Evolutionary conservation across 2,329 filamentous ascomycete genomes (phyloP), one percentile per base, ranked within the genome.

Genomic region (Phoma sp.): DNA sequence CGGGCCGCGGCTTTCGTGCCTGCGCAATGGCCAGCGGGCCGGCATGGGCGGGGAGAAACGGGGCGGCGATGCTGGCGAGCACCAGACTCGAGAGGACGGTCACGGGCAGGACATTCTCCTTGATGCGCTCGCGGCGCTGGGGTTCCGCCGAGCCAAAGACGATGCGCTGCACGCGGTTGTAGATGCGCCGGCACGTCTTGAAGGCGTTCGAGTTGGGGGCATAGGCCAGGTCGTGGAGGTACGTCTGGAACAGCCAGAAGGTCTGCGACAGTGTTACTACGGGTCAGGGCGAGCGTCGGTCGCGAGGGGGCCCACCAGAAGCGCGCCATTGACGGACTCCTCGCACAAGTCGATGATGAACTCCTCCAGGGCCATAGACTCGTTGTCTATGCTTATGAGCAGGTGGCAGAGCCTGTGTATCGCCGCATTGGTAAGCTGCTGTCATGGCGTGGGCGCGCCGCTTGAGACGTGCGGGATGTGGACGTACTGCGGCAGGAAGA

Each of bases 211-310:
- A 88, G 71, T 89, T 88, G 2, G 91, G 91, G 53, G 89, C 90
- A 68, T 83, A 80, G 49, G 89, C 84, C 58, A 95, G 85, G 72
- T 95, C 91, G 79, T 91, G 88, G 25, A 95, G 84, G 71, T 95
- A 93, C 4, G 90, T 93, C 77, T 95, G 91, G 75, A 95, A 92
- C 45, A 95, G 83, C 91, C 91, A 95, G 76, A 95, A 95, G 29
- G 91, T 93, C 91, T 95, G 69, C 45, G 36, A 38, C 34, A 23
- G 23, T n/a, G 51, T 54, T 45, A 54, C 30, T 38, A 46, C 6
- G 18, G 28, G 37, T 32, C 23, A 33, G 7, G 42, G 33, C 34
- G 42, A 12, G n/a, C 12, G 6, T 5, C 2, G 2, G 15, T 34
- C 14, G 7, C 17, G 30, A 11, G 47, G 46, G 28, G 5, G 79